Evolutionary conservation across 1,284 basidiomycete genomes (phyloP), one percentile per base, ranked within the genome.

Genomic region (Moniliophthora roreri): DNA sequence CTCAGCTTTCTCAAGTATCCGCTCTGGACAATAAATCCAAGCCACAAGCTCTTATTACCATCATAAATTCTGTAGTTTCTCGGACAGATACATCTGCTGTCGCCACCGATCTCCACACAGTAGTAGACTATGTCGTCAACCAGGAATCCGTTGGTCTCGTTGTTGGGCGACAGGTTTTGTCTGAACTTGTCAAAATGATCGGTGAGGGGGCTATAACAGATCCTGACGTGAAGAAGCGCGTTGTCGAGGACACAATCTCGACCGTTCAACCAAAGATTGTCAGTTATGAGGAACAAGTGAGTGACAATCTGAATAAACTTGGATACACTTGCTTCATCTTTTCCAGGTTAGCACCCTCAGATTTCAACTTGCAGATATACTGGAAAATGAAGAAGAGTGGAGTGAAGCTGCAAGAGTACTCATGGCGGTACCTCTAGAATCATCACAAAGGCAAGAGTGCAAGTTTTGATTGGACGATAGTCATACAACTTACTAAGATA

Each of bases 211-310:
- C 67, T 1, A 74, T 91, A 60, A 73, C 77, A 49, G 76, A 87
- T 61, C 63, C 71, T 11, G 81, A 83, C 15, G 62, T 82, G 24
- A 80, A 82, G 60, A 90, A 89, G 67, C 75, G 76, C 50, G 74
- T 94, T 50, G 81, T 94, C 18, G 77, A 91, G 65, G 84, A 87
- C 52, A 86, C 85, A 0, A 75, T 96, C 37, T 74, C 78, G 37
- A 80, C 82, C 35, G 75, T 93, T 20, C 89, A 92, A 63, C 86
- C 89, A 1, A 79, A 88, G 53, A 81, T 86, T 60, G 85, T 85
- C 38, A 95, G 91, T 71, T 97, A 93, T 66, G 96, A 98, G 68
- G 95, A 98, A 70, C 94, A 97, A 79, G 95, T 94, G 64, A 63
- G 84, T 69, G 48, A 36, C 13, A 11, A 26, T 5, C 18, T 37